Evolutionary conservation across 2,329 filamentous ascomycete species (phyloP).

Genomic region (Exophiala phaeomuriformis): DNA sequence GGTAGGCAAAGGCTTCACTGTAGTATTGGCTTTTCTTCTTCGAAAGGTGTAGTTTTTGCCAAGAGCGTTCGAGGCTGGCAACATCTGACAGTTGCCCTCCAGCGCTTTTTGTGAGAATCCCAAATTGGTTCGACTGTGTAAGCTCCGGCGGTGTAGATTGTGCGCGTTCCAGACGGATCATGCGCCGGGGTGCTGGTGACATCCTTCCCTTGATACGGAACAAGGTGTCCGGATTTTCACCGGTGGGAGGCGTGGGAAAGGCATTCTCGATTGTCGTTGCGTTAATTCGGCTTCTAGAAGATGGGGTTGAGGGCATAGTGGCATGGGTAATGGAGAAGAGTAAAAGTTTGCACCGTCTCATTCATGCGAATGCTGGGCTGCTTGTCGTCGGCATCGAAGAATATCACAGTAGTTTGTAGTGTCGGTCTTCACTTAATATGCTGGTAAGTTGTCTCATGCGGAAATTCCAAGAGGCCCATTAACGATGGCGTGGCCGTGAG

Average conservation of each 20-base stretch:
- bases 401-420: slow-evolving; percentile 1
- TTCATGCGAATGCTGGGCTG: background rate
- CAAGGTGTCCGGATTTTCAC: slow-evolving; percentile 4
- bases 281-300: slow-evolving; percentile 20
- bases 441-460: background rate
- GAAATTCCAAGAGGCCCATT: background rate
- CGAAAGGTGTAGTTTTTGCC: slow-evolving; percentile 25
- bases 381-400: background rate
- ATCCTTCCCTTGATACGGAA: slow-evolving; percentile 15
- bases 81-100: slow-evolving; percentile 18
- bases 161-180: slow-evolving; percentile 14
- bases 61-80: slow-evolving; percentile 20
- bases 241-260: slow-evolving; percentile 24
- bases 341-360: background rate
- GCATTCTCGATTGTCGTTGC: slow-evolving; percentile 22
- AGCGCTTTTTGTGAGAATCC: slow-evolving; percentile 13
- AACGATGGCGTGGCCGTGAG: slow-evolving; percentile 11
- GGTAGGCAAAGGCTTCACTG: slow-evolving; percentile 35
- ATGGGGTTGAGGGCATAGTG: slow-evolving; percentile 15
- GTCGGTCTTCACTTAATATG: slow-evolving; percentile 1
- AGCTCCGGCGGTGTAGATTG: slow-evolving; percentile 26
- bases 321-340: background rate
- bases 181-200: slow-evolving; percentile 16
- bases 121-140: slow-evolving; percentile 19
- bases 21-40: slow-evolving; percentile 37